phyloP scores from a whole-genome alignment of 495 filamentous ascomycete genomes.

The Astrocystis sublimbata region DNA sequence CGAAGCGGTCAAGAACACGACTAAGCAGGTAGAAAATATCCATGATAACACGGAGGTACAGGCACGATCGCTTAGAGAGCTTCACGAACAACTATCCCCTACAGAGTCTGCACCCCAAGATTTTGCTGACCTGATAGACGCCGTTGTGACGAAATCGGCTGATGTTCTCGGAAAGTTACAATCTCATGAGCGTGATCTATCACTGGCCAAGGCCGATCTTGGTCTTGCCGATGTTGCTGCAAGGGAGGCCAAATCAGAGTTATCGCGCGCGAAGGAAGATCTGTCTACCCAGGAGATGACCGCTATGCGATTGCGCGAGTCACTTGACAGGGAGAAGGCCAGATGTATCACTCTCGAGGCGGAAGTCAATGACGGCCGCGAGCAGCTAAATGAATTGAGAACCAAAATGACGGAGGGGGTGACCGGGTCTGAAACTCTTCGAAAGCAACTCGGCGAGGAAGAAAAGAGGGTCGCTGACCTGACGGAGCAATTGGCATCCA shows the following conservation, averaged over 20 bases:
- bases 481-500: slow-evolving; percentile 64
- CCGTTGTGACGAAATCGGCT: slow-evolving; percentile 61
- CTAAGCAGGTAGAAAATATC: slow-evolving; percentile 52
- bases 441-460: slow-evolving; percentile 67
- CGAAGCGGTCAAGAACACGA: slow-evolving; percentile 51
- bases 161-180: slow-evolving; percentile 51
- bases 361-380: slow-evolving; percentile 67
- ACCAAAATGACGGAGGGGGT: slow-evolving; percentile 73
- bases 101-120: slow-evolving; percentile 59
- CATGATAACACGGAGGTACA: slow-evolving; percentile 52
- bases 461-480: slow-evolving; percentile 63
- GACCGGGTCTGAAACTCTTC: slow-evolving; percentile 74
- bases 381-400: slow-evolving; percentile 64
- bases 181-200: slow-evolving; percentile 45
- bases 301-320: slow-evolving; percentile 47
- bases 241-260: slow-evolving; percentile 41
- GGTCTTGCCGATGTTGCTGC: slow-evolving; percentile 39
- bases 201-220: slow-evolving; percentile 46
- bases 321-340: slow-evolving; percentile 57
- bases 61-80: slow-evolving; percentile 57
- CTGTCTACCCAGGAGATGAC: slow-evolving; percentile 46
- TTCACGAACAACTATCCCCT: slow-evolving; percentile 62
- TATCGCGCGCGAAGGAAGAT: slow-evolving; percentile 48
- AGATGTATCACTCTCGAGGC: slow-evolving; percentile 57
- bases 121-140: slow-evolving; percentile 58